Evolutionary conservation across 2,329 filamentous ascomycete species (phyloP), one percentile per base, ranked within the genome.

Genomic region (Fusarium anthophilum): DNA sequence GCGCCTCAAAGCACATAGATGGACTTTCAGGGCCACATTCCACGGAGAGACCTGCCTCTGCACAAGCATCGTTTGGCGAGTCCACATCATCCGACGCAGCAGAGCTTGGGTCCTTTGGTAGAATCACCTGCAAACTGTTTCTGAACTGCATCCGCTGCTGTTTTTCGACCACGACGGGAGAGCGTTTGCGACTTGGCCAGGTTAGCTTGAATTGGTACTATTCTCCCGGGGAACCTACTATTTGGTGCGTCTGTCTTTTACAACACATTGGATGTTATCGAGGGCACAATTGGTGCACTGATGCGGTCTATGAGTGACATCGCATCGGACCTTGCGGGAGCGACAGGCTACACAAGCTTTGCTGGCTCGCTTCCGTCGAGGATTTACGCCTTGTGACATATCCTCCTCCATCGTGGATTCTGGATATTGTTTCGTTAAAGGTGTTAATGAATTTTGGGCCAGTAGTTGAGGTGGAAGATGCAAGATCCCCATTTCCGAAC

Each of bases 231-330:
- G 1, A 18, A 44, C 69, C 56, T 56, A 72, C 69, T 72, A 72
- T 45, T 58, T 66, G 7, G 69, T 59, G 9, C 66, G 57, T 15
- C 69, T 62, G 7, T 63, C 45, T 28, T 66, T 70, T 3, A 72
- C 66, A 30, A 70, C 32, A n/a, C 69, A 72, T 53, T 66, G 61
- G 0, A 54, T 58, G 18, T 70, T 66, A 39, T 72, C 66, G n/a
- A 72, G 62, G 17, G 48, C 38, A 44, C 69, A 72, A 22, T 72
- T 72, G 5, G 69, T 72, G 53, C 69, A 72, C 22, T 58, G 66
- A 24, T 60, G 53, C 3, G 60, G 47, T 35, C 66, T 67, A 14
- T 66, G 53, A 22, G 69, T 63, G 17, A 72, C 69, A 53, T 72
- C 69, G 45, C 66, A 72, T 13, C 69, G 69, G 2, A 72, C 69